Evolutionary conservation across 495 filamentous ascomycete genomes (phyloP), one percentile per base, ranked within the genome.

Genomic region (Aspergillus mulundensis): DNA sequence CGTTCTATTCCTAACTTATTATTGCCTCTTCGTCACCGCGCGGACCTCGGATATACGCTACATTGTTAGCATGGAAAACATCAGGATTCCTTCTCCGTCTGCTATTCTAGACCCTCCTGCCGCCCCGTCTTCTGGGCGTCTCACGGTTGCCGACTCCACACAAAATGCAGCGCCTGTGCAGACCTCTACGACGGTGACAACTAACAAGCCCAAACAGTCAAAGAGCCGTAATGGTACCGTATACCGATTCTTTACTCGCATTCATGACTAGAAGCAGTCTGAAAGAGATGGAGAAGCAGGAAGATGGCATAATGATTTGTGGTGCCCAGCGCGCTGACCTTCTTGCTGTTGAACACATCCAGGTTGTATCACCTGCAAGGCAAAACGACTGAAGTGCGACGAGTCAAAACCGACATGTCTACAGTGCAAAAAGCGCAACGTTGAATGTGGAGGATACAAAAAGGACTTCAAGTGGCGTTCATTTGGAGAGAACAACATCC

Each of bases 381-480:
- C 84, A 44, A 92, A 91, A 66, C 78, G 88, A 56, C 71, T 92
- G 51, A 92, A 92, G 67, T 92, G 88, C 71, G 88, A 90, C 64
- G 88, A 92, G 66, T 83, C 80, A 32, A 89, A 92, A 58, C 88
- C 88, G 6, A 79, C 76, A 32, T 92, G 88, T 62, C 77, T 84
- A 38, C 88, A 91, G 72, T 91, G 88, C 64, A 75, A 82, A 38
- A 82, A 84, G 51, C 81, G 89, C 23, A 84, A 81, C 52, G 87
- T 91, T 15, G 66, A 71, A 15, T 92, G 88, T 65, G 88, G 87
- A 30, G 88, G 88, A 16, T 92, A 91, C 67, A 88, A 85, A 65
- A 92, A 88, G 68, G 86, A 89, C 63, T 90, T 89, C 73, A 91
- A 91, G 79, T 91, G 88, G 88, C 78, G 87, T 32, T 79, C 87